Conservation (phyloP, 768 basidiomycete genomes). For the Mycena kentingensis region DNA sequence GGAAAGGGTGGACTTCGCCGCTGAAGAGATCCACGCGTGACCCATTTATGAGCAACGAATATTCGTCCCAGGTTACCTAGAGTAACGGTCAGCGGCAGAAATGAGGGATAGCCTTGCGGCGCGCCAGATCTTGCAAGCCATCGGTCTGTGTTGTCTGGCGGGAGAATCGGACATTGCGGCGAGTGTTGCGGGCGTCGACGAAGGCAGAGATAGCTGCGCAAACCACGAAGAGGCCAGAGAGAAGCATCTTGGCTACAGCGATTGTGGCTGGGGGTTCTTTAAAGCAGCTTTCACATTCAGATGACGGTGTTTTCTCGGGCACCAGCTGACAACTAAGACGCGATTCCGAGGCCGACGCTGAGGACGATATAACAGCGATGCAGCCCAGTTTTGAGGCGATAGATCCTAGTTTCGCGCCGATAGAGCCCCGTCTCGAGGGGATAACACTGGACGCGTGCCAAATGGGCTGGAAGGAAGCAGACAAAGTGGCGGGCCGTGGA, state of each 20-base stretch:
- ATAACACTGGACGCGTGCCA: too few species aligned
- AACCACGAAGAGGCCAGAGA: background rate
- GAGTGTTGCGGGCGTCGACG: background rate
- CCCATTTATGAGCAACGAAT: constrained; percentile 45
- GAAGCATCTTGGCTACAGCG: background rate
- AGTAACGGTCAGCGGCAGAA: background rate
- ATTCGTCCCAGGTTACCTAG: constrained; percentile 49
- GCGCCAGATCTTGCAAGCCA: constrained; percentile 37
- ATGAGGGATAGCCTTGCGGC: background rate
- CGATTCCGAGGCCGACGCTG: background rate
- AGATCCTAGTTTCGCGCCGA: too few species aligned
- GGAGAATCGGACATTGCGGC: constrained; percentile 6
- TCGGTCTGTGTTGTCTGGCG: constrained; percentile 29
- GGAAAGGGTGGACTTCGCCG: constrained; percentile 47
- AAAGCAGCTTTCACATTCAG: background rate
- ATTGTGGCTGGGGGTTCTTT: background rate
- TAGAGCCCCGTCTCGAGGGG: too few species aligned
- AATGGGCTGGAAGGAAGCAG: too few species aligned
- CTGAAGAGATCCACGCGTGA: constrained; percentile 43
- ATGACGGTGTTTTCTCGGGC: background rate
- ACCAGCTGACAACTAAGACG: background rate
- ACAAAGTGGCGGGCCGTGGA: too few species aligned
- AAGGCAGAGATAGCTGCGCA: background rate
- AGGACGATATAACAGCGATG: too few species aligned
- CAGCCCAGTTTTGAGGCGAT: too few species aligned